Evolutionary conservation across 768 basidiomycete genomes (phyloP).

Genomic region (Tubosaeta brunneosetosa): DNA sequence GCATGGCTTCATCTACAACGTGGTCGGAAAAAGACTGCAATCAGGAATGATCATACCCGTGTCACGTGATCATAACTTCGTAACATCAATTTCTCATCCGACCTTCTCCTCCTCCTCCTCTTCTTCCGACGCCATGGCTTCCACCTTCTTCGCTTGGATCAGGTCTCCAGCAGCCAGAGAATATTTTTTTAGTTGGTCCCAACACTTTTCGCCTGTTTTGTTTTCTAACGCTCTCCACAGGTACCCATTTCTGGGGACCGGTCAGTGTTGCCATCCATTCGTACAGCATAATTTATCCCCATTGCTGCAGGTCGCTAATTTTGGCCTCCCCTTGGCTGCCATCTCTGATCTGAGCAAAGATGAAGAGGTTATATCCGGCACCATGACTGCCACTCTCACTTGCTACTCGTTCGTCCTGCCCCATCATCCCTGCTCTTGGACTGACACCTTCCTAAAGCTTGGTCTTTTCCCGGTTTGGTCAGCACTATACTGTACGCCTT

Average conservation of each 20-base stretch:
- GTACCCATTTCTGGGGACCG: constrained; percentile 98
- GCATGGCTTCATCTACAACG: constrained; percentile 16
- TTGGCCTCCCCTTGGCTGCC: constrained; percentile 95
- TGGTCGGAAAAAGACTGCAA: background rate
- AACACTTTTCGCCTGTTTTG: background rate
- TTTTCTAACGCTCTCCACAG: constrained; percentile 39
- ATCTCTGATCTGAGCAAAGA: constrained; percentile 87
- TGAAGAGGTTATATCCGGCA: constrained; percentile 94
- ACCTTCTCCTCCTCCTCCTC: background rate
- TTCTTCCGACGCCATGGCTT: constrained; percentile 55
- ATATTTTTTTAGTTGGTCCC: constrained; percentile 86
- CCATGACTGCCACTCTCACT: constrained; percentile 90
- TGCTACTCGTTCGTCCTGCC: constrained; percentile 79
- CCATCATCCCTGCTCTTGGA: constrained; percentile 5
- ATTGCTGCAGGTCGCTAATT: constrained; percentile 81
- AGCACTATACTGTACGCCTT: background rate
- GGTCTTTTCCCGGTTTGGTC: constrained; percentile 96
- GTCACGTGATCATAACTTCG: constrained; percentile 11
- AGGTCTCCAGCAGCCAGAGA: constrained; percentile 87
- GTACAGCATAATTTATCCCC: constrained; percentile 5
- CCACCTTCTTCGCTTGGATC: constrained; percentile 83
- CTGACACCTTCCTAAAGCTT: constrained; percentile 32
- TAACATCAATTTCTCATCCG: background rate
- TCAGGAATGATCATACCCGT: background rate
- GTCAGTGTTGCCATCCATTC: constrained; percentile 45